Evolutionary conservation across 2,329 filamentous ascomycete species (phyloP), one percentile per base, ranked within the genome.

Genomic region (Penicillium psychrosexuale): DNA sequence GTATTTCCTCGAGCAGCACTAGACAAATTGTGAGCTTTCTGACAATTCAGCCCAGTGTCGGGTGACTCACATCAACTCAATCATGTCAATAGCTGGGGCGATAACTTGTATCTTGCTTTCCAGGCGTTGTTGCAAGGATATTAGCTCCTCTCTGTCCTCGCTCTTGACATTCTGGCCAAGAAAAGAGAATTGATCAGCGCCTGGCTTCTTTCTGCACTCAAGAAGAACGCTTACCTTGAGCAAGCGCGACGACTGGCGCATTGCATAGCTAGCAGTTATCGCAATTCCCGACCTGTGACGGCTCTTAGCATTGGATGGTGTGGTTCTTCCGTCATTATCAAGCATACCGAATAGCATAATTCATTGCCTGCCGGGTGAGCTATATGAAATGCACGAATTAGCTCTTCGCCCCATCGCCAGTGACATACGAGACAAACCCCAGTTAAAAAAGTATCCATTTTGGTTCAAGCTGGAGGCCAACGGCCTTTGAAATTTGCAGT

Each of bases 41-140:
- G 11, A 2, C 12, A 5, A 33, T 45, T 4, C n/a, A 17, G 28
- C 15, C 6, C 17, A 33, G n/a, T 12, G 22, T 31, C 5, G 1
- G 12, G 24, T 15, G 30, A 68, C 81, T 64, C 72, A 89, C 86
- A 94, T 94, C 65, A 97, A 82, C 71, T 96, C 90, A 65, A 96
- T 91, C 79, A 96, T 86, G 69, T 96, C 91, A 66, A 96, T 93
- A 9, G 91, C 89, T 0, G 92, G 92, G 11, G 91, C 91, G 43
- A 97, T 86, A 61, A 96, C 90, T 74, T 86, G 88, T 65, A 97
- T 96, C 72, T 96, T 97, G 72, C 83, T 86, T 64, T 96, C 84
- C 4, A 97, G 80, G 1, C 87, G 82, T 50, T 84, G 80, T 67
- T 95, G 91, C 12, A 97, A 77, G 2, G 76, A 72, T 53, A 84